phyloP scores from a whole-genome alignment of 2,329 filamentous ascomycete genomes.

The Fusarium abutilonis region DNA sequence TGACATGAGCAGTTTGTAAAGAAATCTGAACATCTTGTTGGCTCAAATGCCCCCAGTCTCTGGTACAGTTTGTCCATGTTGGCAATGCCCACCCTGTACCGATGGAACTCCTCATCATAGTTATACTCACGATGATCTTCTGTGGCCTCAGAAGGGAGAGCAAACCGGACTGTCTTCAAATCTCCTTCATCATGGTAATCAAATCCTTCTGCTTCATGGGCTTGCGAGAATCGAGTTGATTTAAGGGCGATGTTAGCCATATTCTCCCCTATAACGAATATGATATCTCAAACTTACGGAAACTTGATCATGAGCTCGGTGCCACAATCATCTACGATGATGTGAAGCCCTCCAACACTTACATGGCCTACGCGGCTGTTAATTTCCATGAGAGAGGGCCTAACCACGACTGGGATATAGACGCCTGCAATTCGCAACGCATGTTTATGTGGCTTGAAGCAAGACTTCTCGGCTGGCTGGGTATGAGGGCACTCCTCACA shows the following conservation, averaged over 20 bases:
- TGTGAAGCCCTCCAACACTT: slow-evolving; percentile 25
- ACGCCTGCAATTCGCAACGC: slow-evolving; percentile 9
- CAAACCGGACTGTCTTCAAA: not conserved
- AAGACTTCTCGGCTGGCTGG: not conserved
- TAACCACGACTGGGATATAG: slow-evolving; percentile 17
- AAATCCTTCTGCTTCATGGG: slow-evolving; percentile 21
- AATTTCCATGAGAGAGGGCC: slow-evolving; percentile 22
- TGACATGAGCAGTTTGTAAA: slow-evolving; percentile 27
- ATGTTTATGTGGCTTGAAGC: not conserved
- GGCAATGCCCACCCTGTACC: not conserved
- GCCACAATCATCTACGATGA: slow-evolving; percentile 27
- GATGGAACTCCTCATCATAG: not conserved
- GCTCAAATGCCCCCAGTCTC: slow-evolving; percentile 8
- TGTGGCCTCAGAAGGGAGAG: not conserved
- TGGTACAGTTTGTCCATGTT: not conserved
- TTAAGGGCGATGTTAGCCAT: slow-evolving; percentile 19
- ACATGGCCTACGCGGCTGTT: slow-evolving; percentile 22
- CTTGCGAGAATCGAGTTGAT: slow-evolving; percentile 31
- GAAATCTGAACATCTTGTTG: slow-evolving; percentile 14
- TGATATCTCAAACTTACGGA: slow-evolving; percentile 11
- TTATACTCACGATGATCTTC: not conserved
- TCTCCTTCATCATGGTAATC: slow-evolving; percentile 10
- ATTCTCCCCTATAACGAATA: not conserved
- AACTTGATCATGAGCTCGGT: slow-evolving; percentile 22
- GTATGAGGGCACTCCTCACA: slow-evolving; percentile 18